These are phyloP conservation scores for Meira nashicola DNA, from an alignment of 1,284 basidiomycete genomes.

Conservation along the genomic window DNA sequence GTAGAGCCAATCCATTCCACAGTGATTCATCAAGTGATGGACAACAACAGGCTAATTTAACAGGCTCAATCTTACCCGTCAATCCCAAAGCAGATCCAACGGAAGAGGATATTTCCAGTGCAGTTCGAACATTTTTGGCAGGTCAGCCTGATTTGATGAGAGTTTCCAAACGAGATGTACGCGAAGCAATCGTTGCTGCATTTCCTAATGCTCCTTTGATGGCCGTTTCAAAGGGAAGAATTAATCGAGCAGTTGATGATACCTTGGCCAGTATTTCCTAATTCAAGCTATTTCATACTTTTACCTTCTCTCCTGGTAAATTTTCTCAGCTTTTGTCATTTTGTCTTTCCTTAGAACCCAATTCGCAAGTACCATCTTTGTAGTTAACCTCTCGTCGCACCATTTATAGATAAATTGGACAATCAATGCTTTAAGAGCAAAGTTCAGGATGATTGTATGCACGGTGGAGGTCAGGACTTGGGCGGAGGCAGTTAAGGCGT, in stretches of 20 bases:
- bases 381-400: too few species aligned
- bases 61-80: slow-evolving; percentile 17
- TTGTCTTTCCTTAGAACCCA: background rate
- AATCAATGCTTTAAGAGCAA: too few species aligned
- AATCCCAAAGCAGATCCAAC: slow-evolving; percentile 32
- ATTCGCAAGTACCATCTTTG: too few species aligned
- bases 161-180: slow-evolving; percentile 48
- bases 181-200: slow-evolving; percentile 42
- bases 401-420: too few species aligned
- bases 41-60: too few species aligned
- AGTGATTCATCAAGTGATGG: too few species aligned
- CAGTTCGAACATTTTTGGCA: slow-evolving; percentile 42
- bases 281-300: background rate
- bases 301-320: background rate
- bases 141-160: slow-evolving; percentile 48
- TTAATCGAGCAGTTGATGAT: slow-evolving; percentile 49
- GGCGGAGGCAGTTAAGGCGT: too few species aligned
- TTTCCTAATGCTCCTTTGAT: slow-evolving; percentile 47
- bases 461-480: too few species aligned
- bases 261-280: slow-evolving; percentile 15
- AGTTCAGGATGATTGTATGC: too few species aligned
- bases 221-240: slow-evolving; percentile 30
- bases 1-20: too few species aligned
- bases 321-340: background rate
- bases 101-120: slow-evolving; percentile 40